phyloP scores from a whole-genome alignment of 306 rosid genomes.

The Lathyrus sativus region DNA sequence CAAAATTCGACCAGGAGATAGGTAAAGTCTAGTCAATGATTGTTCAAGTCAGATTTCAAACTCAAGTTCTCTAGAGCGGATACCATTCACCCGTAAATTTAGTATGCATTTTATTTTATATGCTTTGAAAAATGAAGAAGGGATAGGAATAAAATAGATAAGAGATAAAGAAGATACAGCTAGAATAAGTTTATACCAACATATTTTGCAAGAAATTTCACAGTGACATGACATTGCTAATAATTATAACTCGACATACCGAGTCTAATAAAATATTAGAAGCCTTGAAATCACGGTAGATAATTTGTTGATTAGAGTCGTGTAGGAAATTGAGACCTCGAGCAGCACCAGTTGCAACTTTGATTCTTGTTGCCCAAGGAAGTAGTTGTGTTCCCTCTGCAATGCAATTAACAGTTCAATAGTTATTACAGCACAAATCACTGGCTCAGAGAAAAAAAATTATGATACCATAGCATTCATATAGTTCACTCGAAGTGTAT shows the following conservation, averaged over 20 bases:
- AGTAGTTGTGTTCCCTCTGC: slow-evolving; percentile 55
- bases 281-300: slow-evolving; percentile 93
- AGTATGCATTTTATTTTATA: slow-evolving; percentile 10
- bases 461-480: too few relatives aligned
- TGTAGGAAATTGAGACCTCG: slow-evolving; percentile 76
- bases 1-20: too few relatives aligned
- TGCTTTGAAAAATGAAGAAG: slow-evolving; percentile 8
- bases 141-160: background rate
- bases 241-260: slow-evolving; percentile 49
- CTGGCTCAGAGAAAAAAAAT: too few relatives aligned
- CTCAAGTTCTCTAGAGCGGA: too few relatives aligned
- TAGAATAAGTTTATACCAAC: slow-evolving; percentile 5
- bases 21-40: too few relatives aligned
- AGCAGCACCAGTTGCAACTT: slow-evolving; percentile 76
- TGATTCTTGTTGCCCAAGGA: slow-evolving; percentile 74
- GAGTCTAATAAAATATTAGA: slow-evolving; percentile 81
- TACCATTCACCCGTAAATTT: background rate
- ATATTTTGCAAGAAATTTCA: slow-evolving; percentile 30
- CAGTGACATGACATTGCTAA: slow-evolving; percentile 6
- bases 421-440: slow-evolving; percentile 21
- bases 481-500: background rate
- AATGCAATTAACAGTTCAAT: slow-evolving; percentile 39
- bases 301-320: slow-evolving; percentile 61
- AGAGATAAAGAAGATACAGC: background rate
- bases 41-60: too few relatives aligned